phyloP scores from a whole-genome alignment of 768 basidiomycete species.

The Termitomyces eurrhizus region DNA sequence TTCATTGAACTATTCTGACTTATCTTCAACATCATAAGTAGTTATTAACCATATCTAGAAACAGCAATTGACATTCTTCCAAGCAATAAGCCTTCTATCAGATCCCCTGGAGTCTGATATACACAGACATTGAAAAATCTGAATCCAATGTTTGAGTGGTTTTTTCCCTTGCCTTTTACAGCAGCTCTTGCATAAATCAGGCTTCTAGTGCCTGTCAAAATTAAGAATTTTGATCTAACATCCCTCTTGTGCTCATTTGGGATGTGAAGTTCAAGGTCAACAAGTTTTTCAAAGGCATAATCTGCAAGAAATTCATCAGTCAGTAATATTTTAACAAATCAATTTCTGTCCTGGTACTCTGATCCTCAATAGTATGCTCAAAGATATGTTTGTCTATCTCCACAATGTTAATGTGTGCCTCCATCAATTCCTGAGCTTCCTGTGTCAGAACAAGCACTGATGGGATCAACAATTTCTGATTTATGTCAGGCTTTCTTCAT shows the following conservation, averaged over 20 bases:
- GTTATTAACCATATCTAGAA: not conserved
- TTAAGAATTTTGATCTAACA: not conserved
- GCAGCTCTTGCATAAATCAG: too few species aligned
- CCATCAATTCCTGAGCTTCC: not conserved
- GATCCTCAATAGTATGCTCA: not conserved
- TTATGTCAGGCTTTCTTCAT: not conserved
- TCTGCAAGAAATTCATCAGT: not conserved
- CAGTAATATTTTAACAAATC: not conserved
- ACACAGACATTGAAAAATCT: too few species aligned
- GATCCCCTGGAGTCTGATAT: too few species aligned
- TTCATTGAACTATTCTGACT: too few species aligned
- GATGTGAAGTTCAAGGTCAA: not conserved
- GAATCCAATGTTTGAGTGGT: too few species aligned
- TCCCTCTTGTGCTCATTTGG: not conserved
- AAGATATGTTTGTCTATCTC: not conserved
- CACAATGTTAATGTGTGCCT: too few species aligned
- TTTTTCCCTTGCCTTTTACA: too few species aligned
- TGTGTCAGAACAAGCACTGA: not conserved
- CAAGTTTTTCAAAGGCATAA: not conserved
- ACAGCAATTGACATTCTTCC: too few species aligned
- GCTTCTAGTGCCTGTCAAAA: too few species aligned
- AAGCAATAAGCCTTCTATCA: too few species aligned
- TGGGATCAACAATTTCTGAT: not conserved
- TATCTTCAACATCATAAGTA: too few species aligned
- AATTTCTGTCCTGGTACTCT: not conserved